A percentile compares a stretch with the other conserved stretches of the same genome.
phyloP scores from a whole-genome alignment of 2,329 filamentous ascomycete species.

The Plectosphaerella sp. region DNA sequence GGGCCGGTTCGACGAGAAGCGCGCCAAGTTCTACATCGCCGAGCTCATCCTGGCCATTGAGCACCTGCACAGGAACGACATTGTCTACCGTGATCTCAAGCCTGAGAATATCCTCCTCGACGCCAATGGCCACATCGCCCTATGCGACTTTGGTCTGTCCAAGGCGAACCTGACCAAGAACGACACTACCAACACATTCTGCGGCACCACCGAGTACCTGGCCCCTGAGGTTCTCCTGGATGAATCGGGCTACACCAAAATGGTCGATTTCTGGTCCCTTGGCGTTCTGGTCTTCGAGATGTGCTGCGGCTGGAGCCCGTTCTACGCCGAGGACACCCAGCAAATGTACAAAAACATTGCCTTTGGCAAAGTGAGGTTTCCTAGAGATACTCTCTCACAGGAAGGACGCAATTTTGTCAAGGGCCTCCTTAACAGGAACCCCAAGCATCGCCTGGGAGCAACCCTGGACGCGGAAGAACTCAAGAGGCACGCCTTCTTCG shows the following conservation, averaged over 20 bases:
- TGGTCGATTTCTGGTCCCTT: conserved; percentile 99
- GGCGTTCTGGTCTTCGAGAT: conserved; percentile 98
- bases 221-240: conserved; percentile 93
- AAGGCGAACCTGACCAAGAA: conserved; percentile 97
- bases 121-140: conserved; percentile 93
- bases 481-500: conserved; percentile 92
- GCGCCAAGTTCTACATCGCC: conserved; percentile 98
- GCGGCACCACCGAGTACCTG: conserved; percentile 95
- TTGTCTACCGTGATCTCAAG: conserved; percentile 96
- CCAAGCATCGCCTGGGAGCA: conserved; percentile 88
- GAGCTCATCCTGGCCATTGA: conserved; percentile 93
- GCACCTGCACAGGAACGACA: conserved; percentile 93
- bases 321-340: conserved; percentile 98
- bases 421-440: conserved; percentile 92
- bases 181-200: conserved; percentile 98
- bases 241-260: conserved; percentile 97
- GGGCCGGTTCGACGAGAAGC: conserved; percentile 87
- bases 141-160: conserved; percentile 95
- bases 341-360: conserved; percentile 99
- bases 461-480: conserved; percentile 89
- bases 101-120: conserved; percentile 97
- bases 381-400: conserved; percentile 86
- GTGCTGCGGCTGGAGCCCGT: conserved; percentile 99
- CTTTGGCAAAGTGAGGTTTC: conserved; percentile 96
- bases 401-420: conserved; percentile 98